Evolutionary conservation across 2,329 filamentous ascomycete species (phyloP), one percentile per base, ranked within the genome.

Genomic region (Colletotrichum paranaense): DNA sequence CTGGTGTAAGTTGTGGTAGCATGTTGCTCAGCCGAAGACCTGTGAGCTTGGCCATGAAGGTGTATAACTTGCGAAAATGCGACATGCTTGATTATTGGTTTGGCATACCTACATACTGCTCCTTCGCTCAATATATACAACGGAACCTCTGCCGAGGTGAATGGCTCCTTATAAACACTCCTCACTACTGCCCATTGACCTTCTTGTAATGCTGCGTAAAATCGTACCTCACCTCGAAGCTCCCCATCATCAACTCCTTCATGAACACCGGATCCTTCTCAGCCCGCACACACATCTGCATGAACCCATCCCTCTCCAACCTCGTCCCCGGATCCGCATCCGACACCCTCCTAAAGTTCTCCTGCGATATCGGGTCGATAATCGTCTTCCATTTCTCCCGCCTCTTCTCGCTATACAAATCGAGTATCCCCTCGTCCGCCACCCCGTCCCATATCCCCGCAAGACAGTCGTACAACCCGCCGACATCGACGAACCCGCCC

Each of bases 401-500:
- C 24, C 85, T 78, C 80, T 84, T 84, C 78, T 86, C 82, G 75
- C 82, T 84, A 78, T 87, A 87, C 28, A 86, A 9, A 14, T 86
- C 84, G 19, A 87, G 76, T 68, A 87, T 86, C 0, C 79, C 79
- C 58, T 84, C 84, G 67, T 86, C 84, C 1, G 84, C 84, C 35
- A 79, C 78, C 1, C 84, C 84, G 32, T 85, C 82, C 80, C 81
- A 86, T 58, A 87, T 83, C 0, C 85, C 85, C 2, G 80, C 79
- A 2, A 92, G 84, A 76, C 90, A 91, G 76, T 92, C 90, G 71
- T 86, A 90, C 6, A 92, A 84, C 0, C 89, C 89, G 12, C 89
- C 90, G 3, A 91, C 86, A 75, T 92, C 91, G n/a, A 90, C 88
- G 67, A 92, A 89, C 0, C 91, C 91, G 6, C 90, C 90, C 0